These are phyloP conservation scores for Fusarium virguliforme DNA, from an alignment of 2,329 filamentous ascomycete species.

Conservation along the genomic window DNA sequence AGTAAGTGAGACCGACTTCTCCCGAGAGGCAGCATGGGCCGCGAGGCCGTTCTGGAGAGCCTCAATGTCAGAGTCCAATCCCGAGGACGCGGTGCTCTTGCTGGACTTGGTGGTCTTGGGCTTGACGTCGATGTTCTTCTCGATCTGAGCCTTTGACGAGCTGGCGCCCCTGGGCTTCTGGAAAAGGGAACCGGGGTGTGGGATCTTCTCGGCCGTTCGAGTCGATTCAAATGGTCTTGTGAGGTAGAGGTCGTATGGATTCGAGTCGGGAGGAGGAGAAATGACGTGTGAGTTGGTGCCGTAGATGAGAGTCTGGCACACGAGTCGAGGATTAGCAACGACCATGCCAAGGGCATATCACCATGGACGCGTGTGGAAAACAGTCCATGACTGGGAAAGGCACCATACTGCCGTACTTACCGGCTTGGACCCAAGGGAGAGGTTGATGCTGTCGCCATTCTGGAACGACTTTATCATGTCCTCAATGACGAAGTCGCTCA, in stretches of 20 bases:
- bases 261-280: slow-evolving; percentile 61
- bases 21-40: slow-evolving; percentile 56
- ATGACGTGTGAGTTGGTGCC: slow-evolving; percentile 67
- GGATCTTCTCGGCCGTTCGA: slow-evolving; percentile 64
- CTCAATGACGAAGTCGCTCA: slow-evolving; percentile 72
- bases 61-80: slow-evolving; percentile 66
- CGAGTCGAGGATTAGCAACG: slow-evolving; percentile 36
- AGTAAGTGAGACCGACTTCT: slow-evolving; percentile 54
- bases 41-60: slow-evolving; percentile 63
- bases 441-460: slow-evolving; percentile 70
- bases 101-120: slow-evolving; percentile 52
- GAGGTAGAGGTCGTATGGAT: slow-evolving; percentile 71
- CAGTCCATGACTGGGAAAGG: background rate
- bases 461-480: slow-evolving; percentile 74
- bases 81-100: slow-evolving; percentile 59
- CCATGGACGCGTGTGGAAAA: background rate
- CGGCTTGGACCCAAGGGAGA: slow-evolving; percentile 71
- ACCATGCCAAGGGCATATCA: background rate
- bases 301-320: slow-evolving; percentile 68
- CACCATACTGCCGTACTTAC: slow-evolving; percentile 63
- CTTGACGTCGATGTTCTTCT: slow-evolving; percentile 53
- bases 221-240: slow-evolving; percentile 67
- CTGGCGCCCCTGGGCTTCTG: slow-evolving; percentile 56
- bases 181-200: slow-evolving; percentile 68
- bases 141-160: slow-evolving; percentile 45